Conservation (phyloP, 495 filamentous ascomycete species). For the Lentithecium fluviatile region DNA sequence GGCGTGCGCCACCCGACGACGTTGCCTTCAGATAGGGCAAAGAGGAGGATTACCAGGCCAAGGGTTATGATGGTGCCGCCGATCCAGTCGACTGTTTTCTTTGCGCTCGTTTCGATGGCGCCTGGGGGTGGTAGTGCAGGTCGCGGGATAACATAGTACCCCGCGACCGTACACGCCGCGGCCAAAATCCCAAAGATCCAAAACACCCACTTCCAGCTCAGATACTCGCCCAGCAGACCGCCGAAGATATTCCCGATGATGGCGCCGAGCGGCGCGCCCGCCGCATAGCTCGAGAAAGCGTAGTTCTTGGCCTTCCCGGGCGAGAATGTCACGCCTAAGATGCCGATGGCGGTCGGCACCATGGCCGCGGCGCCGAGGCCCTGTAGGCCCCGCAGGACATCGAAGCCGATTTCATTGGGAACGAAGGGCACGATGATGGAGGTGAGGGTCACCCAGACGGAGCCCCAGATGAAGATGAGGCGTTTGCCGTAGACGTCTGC, state of each 20-base stretch:
- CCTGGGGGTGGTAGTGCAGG: constrained; percentile 22
- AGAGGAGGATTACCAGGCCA: constrained; percentile 54
- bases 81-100: constrained; percentile 41
- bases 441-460: constrained; percentile 38
- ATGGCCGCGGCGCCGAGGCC: constrained; percentile 43
- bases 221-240: constrained; percentile 56
- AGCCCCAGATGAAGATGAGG: constrained; percentile 43
- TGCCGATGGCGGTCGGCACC: constrained; percentile 57
- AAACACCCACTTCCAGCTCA: constrained; percentile 60
- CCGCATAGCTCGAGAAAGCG: constrained; percentile 49
- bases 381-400: constrained; percentile 43
- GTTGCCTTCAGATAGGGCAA: constrained; percentile 63
- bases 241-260: constrained; percentile 56
- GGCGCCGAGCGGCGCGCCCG: constrained; percentile 48
- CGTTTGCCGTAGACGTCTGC: constrained; percentile 44
- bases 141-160: constrained; percentile 40
- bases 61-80: constrained; percentile 43
- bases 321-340: constrained; percentile 60
- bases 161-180: constrained; percentile 34
- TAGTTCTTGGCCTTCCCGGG: constrained; percentile 65
- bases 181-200: constrained; percentile 42
- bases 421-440: constrained; percentile 40
- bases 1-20: constrained; percentile 66
- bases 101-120: constrained; percentile 1
- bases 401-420: constrained; percentile 43